Evolutionary conservation across 208 protist genomes (phyloP), one percentile per base, ranked within the genome.

Genomic region (Leishmania major): DNA sequence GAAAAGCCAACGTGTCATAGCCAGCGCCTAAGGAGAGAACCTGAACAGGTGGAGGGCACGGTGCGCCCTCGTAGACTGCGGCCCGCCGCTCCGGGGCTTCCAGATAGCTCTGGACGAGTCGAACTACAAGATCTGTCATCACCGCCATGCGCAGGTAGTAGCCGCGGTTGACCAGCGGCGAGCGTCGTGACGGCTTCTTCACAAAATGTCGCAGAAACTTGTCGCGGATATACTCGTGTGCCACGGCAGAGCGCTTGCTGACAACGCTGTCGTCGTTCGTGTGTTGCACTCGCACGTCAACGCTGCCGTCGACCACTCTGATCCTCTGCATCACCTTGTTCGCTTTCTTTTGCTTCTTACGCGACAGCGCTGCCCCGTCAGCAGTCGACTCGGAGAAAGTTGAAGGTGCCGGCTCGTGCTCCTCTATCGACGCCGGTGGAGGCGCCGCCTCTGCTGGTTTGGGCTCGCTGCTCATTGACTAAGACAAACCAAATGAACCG

Each of bases 211-310:
- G 89, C 15, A 98, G 84, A 79, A 95, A 97, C 0, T 83, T 73
- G 72, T 98, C 95, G 11, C 87, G 71, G n/a, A 95, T 79, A 88
- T 98, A 98, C 6, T 74, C 75, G 25, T 91, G 84, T 17, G 87
- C 82, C 25, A 96, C 92, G 19, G 95, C 95, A 53, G 95, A 98
- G 15, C 95, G 91, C 80, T 98, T 98, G 82, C 94, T 97, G 6
- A 97, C 87, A 1, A 97, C 92, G 81, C 94, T 97, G 77, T 98
- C 95, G 80, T 98, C 95, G 81, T 98, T 98, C 1, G 95, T 98
- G 81, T 96, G 94, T 83, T 98, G 95, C 69, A 98, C 95, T 70
- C 86, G 85, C 51, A 82, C 82, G 83, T 98, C 95, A 3, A 92
- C 82, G 77, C 93, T 96, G 31, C 84, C 86, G 5, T 75, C 71